A percentile compares a stretch with the other conserved stretches of the same genome.
phyloP scores from a whole-genome alignment of 345 rosid species.

The Cardamine occulta region DNA sequence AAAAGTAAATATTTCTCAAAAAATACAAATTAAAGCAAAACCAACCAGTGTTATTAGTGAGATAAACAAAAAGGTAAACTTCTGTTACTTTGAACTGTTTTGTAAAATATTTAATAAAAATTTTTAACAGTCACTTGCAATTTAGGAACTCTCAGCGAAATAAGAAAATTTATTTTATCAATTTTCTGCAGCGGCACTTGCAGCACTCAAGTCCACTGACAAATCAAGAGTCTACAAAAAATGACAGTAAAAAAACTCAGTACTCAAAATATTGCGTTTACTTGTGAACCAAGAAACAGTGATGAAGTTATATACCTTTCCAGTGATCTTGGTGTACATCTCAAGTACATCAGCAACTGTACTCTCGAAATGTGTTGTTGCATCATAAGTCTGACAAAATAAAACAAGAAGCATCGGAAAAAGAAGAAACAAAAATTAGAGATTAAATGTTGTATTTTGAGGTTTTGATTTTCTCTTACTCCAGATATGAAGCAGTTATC shows the following conservation, averaged over 20 bases:
- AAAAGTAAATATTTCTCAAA: background rate
- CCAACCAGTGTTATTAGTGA: background rate
- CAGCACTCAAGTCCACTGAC: constrained; percentile 83
- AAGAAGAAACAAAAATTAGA: background rate
- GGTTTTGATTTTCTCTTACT: constrained; percentile 50
- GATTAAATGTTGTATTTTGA: background rate
- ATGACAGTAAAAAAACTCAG: background rate
- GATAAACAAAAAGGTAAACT: constrained; percentile 7
- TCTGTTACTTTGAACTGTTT: constrained; percentile 20
- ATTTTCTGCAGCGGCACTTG: constrained; percentile 59
- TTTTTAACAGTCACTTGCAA: background rate
- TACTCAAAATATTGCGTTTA: background rate
- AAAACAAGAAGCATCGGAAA: constrained; percentile 7
- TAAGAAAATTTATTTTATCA: constrained; percentile 11
- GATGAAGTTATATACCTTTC: constrained; percentile 59
- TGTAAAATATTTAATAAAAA: constrained; percentile 23
- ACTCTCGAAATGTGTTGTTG: constrained; percentile 88
- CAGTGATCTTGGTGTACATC: constrained; percentile 80
- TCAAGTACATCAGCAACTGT: constrained; percentile 75
- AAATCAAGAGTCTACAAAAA: constrained; percentile 65
- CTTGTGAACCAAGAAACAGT: constrained; percentile 34
- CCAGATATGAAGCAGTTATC: constrained; percentile 92
- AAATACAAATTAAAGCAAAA: constrained; percentile 23
- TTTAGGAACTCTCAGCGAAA: constrained; percentile 11
- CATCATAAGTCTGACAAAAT: constrained; percentile 67